Percentiles rank a stretch among this genome's conserved stretches.
Conservation (phyloP, 2,329 filamentous ascomycete genomes). For the Dothistroma septosporum region DNA sequence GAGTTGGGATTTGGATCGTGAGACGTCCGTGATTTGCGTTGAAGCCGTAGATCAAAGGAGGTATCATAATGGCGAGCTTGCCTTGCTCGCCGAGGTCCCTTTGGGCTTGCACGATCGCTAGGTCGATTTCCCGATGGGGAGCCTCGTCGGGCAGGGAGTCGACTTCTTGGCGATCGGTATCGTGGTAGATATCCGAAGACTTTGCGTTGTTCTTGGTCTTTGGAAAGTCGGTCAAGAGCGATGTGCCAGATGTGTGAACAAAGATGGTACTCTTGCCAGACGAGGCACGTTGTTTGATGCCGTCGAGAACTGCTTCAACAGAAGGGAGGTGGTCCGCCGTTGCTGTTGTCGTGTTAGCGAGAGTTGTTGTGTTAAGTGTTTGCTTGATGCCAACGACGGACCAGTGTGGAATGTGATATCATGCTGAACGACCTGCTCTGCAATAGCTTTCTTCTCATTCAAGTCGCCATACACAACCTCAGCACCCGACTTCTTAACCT, state of each 20-base stretch:
- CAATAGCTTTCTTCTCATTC: conserved; percentile 40
- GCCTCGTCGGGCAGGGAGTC: conserved; percentile 42
- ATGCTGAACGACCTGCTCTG: conserved; percentile 35
- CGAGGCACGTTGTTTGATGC: conserved; percentile 39
- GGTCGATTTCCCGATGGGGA: conserved; percentile 46
- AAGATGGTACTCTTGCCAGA: conserved; percentile 42
- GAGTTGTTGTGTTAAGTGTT: not conserved
- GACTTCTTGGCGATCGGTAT: conserved; percentile 40
- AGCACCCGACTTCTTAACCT: conserved; percentile 38
- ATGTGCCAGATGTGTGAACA: conserved; percentile 49
- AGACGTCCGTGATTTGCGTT: conserved; percentile 40
- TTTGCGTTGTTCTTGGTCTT: conserved; percentile 26
- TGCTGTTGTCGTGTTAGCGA: conserved; percentile 27
- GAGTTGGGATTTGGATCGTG: conserved; percentile 47
- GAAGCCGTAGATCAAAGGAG: conserved; percentile 47
- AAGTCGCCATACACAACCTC: conserved; percentile 41
- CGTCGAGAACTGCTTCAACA: conserved; percentile 44
- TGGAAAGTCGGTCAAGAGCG: conserved; percentile 39
- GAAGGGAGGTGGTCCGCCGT: conserved; percentile 48
- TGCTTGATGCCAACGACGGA: not conserved
- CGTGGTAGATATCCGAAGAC: conserved; percentile 42
- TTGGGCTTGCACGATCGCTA: conserved; percentile 40
- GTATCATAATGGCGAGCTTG: conserved; percentile 48
- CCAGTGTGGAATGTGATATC: conserved; percentile 47
- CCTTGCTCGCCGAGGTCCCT: conserved; percentile 39